Evolutionary conservation across 1,139 yeast species (phyloP).

Genomic region (Yamadazyma kanchanaburiensis): DNA sequence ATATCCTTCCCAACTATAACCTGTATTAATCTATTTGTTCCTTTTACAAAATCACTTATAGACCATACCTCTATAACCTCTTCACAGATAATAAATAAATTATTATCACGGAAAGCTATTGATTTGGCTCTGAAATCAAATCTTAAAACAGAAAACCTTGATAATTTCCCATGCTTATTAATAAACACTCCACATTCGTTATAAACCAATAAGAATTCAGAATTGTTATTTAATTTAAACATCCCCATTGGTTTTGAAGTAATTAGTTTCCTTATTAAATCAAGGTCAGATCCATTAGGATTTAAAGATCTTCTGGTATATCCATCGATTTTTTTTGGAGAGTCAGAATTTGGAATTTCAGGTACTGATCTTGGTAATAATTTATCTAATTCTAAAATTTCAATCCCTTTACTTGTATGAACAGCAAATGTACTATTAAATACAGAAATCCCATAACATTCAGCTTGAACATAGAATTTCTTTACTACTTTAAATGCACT

Average conservation of each 20-base stretch:
- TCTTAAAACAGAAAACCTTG: slow-evolving; percentile 53
- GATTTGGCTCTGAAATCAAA: slow-evolving; percentile 61
- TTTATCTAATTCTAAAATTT: slow-evolving; percentile 61
- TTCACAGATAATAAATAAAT: slow-evolving; percentile 59
- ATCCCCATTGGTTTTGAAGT: slow-evolving; percentile 56
- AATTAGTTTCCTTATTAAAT: slow-evolving; percentile 29
- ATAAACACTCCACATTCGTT: slow-evolving; percentile 71
- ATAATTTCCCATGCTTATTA: slow-evolving; percentile 62
- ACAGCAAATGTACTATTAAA: slow-evolving; percentile 64
- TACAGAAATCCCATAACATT: slow-evolving; percentile 53
- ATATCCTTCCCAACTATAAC: slow-evolving; percentile 72
- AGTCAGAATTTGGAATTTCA: slow-evolving; percentile 28
- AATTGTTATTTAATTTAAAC: slow-evolving; percentile 53
- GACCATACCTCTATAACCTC: slow-evolving; percentile 72
- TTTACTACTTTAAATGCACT: slow-evolving; percentile 49
- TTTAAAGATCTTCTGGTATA: slow-evolving; percentile 22
- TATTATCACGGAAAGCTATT: slow-evolving; percentile 56
- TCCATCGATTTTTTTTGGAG: slow-evolving; percentile 27
- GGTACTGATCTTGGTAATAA: slow-evolving; percentile 57
- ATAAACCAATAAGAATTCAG: slow-evolving; percentile 62
- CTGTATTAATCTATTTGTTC: slow-evolving; percentile 59
- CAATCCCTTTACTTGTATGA: slow-evolving; percentile 68
- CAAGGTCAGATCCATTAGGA: slow-evolving; percentile 19
- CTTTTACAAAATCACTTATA: slow-evolving; percentile 48
- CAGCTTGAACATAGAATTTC: slow-evolving; percentile 48